These are phyloP conservation scores for Penicillium nucicola DNA, from an alignment of 495 filamentous ascomycete genomes.

Conservation along the genomic window DNA sequence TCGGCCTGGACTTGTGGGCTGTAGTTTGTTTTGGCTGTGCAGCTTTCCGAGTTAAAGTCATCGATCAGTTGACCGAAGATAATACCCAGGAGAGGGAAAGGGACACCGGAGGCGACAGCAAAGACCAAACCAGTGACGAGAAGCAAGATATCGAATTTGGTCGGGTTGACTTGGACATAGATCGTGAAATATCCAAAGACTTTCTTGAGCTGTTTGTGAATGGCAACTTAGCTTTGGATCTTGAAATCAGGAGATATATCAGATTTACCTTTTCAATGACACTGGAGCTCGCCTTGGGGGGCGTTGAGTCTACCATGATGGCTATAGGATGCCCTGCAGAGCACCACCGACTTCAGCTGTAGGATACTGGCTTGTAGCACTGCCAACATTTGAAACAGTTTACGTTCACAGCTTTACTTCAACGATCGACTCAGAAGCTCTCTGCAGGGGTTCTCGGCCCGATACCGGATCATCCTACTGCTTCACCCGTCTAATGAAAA, in stretches of 20 bases:
- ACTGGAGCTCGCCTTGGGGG: not conserved
- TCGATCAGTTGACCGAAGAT: constrained; percentile 64
- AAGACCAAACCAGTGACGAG: constrained; percentile 46
- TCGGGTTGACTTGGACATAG: constrained; percentile 20
- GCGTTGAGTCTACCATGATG: not conserved
- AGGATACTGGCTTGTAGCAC: no score
- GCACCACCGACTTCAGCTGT: not conserved
- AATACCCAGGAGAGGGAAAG: constrained; percentile 62
- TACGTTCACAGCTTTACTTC: not conserved
- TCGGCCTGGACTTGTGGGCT: constrained; percentile 20
- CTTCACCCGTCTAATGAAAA: not conserved
- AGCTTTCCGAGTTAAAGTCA: constrained; percentile 57
- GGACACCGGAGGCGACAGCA: constrained; percentile 58
- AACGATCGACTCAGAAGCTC: not conserved
- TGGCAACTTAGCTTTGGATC: no score
- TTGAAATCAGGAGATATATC: not conserved
- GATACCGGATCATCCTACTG: constrained; percentile 9
- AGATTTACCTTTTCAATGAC: constrained; percentile 1
- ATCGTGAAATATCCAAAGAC: constrained; percentile 5
- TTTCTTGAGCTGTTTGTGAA: not conserved
- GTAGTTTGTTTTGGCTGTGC: constrained; percentile 20
- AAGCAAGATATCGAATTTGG: constrained; percentile 41
- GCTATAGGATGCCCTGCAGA: not conserved
- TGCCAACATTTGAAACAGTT: not conserved
- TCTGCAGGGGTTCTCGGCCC: not conserved